Base-by-base conservation (phyloP, 441 rosid species). In the Erodium moschatum region DNA sequence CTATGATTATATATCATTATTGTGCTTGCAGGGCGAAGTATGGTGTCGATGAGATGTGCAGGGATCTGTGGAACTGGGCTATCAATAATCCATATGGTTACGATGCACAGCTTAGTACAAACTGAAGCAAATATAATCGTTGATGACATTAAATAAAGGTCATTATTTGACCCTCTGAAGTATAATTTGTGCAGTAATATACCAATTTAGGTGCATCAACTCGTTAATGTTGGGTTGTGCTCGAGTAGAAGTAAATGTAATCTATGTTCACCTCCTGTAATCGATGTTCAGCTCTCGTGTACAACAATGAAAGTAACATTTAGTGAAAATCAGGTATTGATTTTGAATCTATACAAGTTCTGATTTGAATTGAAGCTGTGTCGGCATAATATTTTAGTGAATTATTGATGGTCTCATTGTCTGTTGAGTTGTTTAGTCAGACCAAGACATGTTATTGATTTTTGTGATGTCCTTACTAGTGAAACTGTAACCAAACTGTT, bases 11-110 rank as follows among this genome's bases (percentile, higher is more conserved):
- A n/a, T 10, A 40, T 24, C 27, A 13, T 11, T 46, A 10, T 10
- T 64, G 27, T 63, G 24, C 6, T 48, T 76, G 77, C 87, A 90
- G 97, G 84, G 89, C 96, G 44, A 89, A 85, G 69, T 82, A 72
- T 40, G 97, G 96, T 6, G 75, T 93, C 3, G 91, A 85, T 33
- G 96, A 93, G 70, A 90, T 93, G 95, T 93, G 97, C 75, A 80
- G 87, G 69, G 97, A 90, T 77, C 92, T 84, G 63, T 90, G 97
- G 97, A 87, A 89, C 76, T 93, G 98, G 96, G 96, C 98, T 4
- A 85, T 88, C 85, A 87, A 89, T 78, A 89, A 93, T 75, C 96
- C 98, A n/a, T 85, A 89, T 58, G 98, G 98, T 67, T 89, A 90
- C 65, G 86, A 46, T 46, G 52, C 52, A 46, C 13, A 46, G 11